Evolutionary conservation across 148 eudicot genomes (phyloP).

Genomic region (Silene latifolia): DNA sequence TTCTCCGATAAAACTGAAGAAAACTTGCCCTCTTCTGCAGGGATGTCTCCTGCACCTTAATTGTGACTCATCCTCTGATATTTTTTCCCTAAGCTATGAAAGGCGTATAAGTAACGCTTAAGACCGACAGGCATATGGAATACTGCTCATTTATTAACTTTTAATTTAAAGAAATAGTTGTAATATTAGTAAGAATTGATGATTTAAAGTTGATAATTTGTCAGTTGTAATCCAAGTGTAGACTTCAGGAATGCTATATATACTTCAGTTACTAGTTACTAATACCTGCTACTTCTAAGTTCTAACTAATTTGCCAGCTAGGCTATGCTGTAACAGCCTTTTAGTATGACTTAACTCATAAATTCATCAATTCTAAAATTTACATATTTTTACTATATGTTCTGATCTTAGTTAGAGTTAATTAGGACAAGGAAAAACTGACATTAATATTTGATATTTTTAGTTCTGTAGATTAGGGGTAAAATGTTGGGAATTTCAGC

Average conservation of each 20-base stretch:
- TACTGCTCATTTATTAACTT: not conserved
- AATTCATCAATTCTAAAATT: too few species aligned
- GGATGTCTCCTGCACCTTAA: slow-evolving; percentile 6
- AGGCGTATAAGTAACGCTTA: not conserved
- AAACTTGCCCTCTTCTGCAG: not conserved
- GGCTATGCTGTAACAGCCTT: too few species aligned
- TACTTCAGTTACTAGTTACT: not conserved
- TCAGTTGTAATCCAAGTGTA: too few species aligned
- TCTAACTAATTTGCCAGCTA: too few species aligned
- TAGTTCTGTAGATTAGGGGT: not conserved
- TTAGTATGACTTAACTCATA: too few species aligned
- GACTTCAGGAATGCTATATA: not conserved
- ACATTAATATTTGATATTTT: not conserved
- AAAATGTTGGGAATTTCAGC: too few species aligned
- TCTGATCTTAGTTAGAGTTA: not conserved
- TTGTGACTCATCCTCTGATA: not conserved
- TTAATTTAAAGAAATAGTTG: not conserved
- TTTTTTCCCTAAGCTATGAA: not conserved
- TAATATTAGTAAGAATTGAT: too few species aligned
- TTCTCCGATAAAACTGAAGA: slow-evolving; percentile 17
- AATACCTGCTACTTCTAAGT: too few species aligned
- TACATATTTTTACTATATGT: not conserved
- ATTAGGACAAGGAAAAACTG: not conserved
- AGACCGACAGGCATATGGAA: not conserved
- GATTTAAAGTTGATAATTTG: too few species aligned